Conservation (phyloP, 2,329 filamentous ascomycete genomes). For the Ophiostoma fasciatum region DNA sequence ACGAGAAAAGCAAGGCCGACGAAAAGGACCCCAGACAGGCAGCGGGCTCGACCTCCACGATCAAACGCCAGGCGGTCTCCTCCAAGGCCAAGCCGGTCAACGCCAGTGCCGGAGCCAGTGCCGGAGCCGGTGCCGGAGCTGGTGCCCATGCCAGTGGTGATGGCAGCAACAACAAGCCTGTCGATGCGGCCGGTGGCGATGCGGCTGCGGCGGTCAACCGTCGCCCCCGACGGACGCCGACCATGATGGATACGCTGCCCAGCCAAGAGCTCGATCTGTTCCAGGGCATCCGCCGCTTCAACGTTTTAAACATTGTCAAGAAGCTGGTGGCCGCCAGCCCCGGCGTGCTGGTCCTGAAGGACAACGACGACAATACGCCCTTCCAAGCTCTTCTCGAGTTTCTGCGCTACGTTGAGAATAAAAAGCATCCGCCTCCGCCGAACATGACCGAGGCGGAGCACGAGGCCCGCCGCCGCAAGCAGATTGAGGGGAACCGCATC, state of each 20-base stretch:
- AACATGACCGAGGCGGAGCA: not conserved
- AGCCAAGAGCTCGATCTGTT: not conserved
- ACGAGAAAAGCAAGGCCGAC: not conserved
- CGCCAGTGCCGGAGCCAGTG: not conserved
- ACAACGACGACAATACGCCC: slow-evolving; percentile 2
- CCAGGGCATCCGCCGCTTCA: not conserved
- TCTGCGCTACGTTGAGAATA: too few species aligned
- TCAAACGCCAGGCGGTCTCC: not conserved
- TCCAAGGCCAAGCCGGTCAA: not conserved
- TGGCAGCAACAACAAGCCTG: too few species aligned
- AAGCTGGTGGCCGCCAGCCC: slow-evolving; percentile 1
- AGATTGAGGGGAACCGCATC: not conserved
- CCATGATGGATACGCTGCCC: not conserved
- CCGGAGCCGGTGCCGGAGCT: too few species aligned
- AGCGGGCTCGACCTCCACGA: not conserved
- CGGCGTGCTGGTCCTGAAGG: slow-evolving; percentile 1
- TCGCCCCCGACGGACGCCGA: too few species aligned
- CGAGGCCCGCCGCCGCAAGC: slow-evolving; percentile 1
- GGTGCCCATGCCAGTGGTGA: too few species aligned
- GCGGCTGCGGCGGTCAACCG: too few species aligned
- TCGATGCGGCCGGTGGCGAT: too few species aligned
- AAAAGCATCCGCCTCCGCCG: not conserved
- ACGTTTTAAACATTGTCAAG: not conserved
- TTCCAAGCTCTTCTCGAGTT: slow-evolving; percentile 4
- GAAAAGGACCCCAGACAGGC: not conserved